Conservation (phyloP, 2,329 filamentous ascomycete genomes). For the Fusarium beomiforme region DNA sequence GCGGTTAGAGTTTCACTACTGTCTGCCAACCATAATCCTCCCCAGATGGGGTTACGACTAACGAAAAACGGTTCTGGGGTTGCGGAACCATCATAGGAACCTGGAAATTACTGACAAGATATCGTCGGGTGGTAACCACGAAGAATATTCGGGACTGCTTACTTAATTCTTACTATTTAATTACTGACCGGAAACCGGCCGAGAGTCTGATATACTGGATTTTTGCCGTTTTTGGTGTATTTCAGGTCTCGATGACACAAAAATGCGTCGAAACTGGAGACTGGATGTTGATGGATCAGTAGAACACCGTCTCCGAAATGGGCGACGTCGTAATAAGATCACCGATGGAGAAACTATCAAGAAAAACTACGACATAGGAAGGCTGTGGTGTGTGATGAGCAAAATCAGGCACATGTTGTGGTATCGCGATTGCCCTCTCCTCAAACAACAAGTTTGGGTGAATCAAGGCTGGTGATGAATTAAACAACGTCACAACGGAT, state of each 20-base stretch:
- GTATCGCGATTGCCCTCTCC: slow-evolving; percentile 2
- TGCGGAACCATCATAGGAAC: slow-evolving; percentile 3
- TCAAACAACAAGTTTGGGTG: background rate
- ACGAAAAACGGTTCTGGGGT: background rate
- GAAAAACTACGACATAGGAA: background rate
- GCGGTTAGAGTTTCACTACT: slow-evolving; percentile 7
- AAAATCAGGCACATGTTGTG: slow-evolving; percentile 21
- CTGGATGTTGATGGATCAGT: background rate
- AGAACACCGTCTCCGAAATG: background rate
- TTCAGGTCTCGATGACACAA: background rate
- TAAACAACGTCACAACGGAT: slow-evolving; percentile 26
- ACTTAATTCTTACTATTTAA: slow-evolving; percentile 9
- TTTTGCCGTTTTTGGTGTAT: background rate
- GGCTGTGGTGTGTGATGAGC: slow-evolving; percentile 16
- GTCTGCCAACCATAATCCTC: slow-evolving; percentile 4
- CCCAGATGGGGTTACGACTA: slow-evolving; percentile 8
- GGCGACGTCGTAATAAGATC: slow-evolving; percentile 1
- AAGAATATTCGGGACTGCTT: slow-evolving; percentile 23
- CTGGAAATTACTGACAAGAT: slow-evolving; percentile 12
- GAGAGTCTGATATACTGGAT: background rate
- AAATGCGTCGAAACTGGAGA: background rate
- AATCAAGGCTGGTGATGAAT: slow-evolving; percentile 21
- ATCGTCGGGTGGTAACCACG: slow-evolving; percentile 5
- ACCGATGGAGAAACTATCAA: background rate
- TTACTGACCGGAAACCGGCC: background rate